Conservation (phyloP, 1,139 yeast genomes). For the Pichia sp. region DNA sequence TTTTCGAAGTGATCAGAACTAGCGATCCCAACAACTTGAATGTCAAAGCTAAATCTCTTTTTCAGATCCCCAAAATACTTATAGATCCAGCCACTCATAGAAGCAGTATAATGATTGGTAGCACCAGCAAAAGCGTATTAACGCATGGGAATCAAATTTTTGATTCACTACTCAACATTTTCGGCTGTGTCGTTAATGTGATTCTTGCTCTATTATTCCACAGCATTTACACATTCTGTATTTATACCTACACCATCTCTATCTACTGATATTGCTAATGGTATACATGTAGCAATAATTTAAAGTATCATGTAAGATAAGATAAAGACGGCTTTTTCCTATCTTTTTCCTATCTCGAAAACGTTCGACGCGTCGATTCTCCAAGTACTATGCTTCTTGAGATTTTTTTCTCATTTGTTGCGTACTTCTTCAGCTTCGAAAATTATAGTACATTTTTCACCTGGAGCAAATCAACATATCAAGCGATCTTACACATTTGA, state of each 20-base stretch:
- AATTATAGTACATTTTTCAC: background rate
- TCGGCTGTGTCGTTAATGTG: constrained; percentile 2
- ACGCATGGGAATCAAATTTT: constrained; percentile 5
- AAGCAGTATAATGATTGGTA: background rate
- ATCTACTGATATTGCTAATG: constrained; percentile 3
- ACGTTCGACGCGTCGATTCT: constrained; percentile 1
- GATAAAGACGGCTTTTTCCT: too few species aligned
- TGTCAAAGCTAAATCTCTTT: background rate
- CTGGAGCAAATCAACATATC: background rate
- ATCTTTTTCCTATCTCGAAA: too few species aligned
- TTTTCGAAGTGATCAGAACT: background rate
- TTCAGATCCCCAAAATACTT: constrained; percentile 5
- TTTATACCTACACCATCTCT: constrained; percentile 11
- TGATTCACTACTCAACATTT: constrained; percentile 1
- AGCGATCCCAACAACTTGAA: constrained; percentile 5
- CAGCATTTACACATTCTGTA: constrained; percentile 1
- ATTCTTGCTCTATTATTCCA: constrained; percentile 8
- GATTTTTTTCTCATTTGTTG: background rate
- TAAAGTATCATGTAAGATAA: too few species aligned
- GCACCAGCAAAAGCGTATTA: background rate
- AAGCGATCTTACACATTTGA: background rate
- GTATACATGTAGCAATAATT: too few species aligned
- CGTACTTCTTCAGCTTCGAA: background rate
- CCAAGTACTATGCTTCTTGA: background rate
- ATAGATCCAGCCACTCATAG: background rate